Base-by-base conservation (phyloP, 2,329 filamentous ascomycete genomes). In the Pseudogymnoascus sp. region DNA sequence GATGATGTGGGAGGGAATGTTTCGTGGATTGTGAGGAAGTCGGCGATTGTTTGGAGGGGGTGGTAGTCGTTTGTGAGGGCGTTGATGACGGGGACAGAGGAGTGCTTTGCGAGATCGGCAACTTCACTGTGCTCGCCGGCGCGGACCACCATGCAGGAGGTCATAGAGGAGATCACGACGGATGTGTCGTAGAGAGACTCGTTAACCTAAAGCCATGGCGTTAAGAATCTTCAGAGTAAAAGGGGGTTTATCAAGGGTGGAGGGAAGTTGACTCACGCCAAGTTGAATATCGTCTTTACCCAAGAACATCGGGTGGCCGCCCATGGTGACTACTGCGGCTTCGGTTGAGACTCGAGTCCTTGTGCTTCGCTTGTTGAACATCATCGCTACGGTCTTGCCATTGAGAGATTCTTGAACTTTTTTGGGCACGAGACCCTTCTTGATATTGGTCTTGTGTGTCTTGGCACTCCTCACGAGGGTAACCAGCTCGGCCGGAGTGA, bases 271-370 rank as follows among this genome's bases (percentile, higher is more conserved):
- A 79, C 82, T 68, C 75, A 90, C 95, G 61, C 95, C 95, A 18
- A 99, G 82, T 76, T 99, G 95, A 66, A 99, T 99, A 73, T 99
- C 95, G 63, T 96, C 88, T 73, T 93, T 95, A 71, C 93, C 92
- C 64, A 99, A 77, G 74, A 99, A 99, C 93, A 99, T 97, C 21
- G 95, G 88, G 71, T 96, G 89, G 0, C 93, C 95, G 38, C 93
- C 92, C 80, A 99, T 84, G 65, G 90, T 80, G n/a, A 88, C 85
- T 38, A 97, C 87, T 11, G 95, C 95, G 6, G 89, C 89, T 79
- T 99, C 95, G 1, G 93, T 97, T 1, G 92, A 96, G 34, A 99
- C 88, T 66, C 95, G 87, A 11, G 95, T 99, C 65, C 95, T 86
- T 11, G 95, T 99, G 71, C 90, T 96, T 69, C 93, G 87, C 79